A percentile compares a stretch with the other conserved stretches of the same genome.
phyloP scores from a whole-genome alignment of 2,329 filamentous ascomycete species.

The Arthroderma uncinatum region DNA sequence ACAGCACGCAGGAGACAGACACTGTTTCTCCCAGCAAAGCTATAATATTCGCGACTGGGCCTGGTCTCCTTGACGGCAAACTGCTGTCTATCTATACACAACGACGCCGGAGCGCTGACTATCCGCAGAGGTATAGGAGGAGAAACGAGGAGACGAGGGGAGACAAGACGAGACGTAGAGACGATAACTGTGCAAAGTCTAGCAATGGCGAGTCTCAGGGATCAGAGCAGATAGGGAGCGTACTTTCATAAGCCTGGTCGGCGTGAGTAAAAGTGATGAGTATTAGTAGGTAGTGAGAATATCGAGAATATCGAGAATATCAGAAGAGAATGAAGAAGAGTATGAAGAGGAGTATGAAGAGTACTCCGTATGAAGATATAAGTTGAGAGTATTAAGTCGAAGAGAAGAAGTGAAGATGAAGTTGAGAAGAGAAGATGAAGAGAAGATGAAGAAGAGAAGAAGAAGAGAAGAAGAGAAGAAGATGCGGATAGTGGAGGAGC shows the following conservation, averaged over 20 bases:
- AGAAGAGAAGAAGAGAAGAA: background rate
- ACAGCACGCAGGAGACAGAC: background rate
- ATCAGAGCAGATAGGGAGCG: background rate
- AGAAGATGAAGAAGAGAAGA: background rate
- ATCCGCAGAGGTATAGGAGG: background rate
- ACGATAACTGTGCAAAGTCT: background rate
- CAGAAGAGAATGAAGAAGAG: background rate
- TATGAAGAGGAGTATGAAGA: background rate
- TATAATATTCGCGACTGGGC: background rate
- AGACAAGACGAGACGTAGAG: background rate
- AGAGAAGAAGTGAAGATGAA: background rate
- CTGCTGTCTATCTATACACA: slow-evolving; percentile 1
- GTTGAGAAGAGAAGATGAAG: background rate
- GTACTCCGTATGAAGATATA: no score
- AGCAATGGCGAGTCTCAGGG: no score
- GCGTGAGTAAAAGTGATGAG: no score
- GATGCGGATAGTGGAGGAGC: background rate
- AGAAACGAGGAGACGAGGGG: no score
- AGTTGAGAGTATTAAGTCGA: background rate
- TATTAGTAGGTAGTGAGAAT: no score
- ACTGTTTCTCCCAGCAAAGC: background rate
- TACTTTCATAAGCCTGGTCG: no score
- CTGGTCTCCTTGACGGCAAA: background rate
- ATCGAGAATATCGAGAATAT: no score
- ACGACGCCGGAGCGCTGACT: background rate